These are phyloP conservation scores for Microascus cirrosus DNA, from an alignment of 2,329 filamentous ascomycete species.

Conservation along the genomic window DNA sequence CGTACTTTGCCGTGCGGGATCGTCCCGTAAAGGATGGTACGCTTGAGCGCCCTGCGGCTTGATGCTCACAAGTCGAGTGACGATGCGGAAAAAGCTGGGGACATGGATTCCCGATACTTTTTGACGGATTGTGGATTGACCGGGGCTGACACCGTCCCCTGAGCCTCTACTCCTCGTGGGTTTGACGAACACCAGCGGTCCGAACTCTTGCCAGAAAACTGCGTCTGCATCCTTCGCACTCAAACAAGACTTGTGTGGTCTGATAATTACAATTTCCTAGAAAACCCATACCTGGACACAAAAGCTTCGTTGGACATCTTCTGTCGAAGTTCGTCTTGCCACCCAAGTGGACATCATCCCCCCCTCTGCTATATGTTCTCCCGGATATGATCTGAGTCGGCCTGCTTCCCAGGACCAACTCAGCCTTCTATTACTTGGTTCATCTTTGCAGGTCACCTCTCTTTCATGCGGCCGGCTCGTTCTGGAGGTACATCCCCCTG, in stretches of 20 bases:
- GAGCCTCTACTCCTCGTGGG: not conserved
- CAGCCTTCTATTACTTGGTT: not conserved
- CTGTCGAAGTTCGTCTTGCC: not conserved
- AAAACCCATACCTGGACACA: not conserved
- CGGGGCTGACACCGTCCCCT: not conserved
- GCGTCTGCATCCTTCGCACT: not conserved
- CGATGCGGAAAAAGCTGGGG: not conserved
- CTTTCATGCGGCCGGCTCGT: constrained; percentile 1
- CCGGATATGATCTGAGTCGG: constrained; percentile 5
- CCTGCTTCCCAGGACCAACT: not conserved
- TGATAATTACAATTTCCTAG: not conserved
- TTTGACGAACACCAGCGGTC: not conserved
- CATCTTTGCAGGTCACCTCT: not conserved
- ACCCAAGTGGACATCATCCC: not conserved
- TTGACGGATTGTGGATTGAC: no score
- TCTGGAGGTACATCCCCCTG: not conserved
- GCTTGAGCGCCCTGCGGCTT: not conserved
- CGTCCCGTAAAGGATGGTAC: not conserved
- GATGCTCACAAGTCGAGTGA: not conserved
- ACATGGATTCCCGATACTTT: not conserved
- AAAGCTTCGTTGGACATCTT: not conserved
- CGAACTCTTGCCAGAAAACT: not conserved
- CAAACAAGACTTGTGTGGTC: not conserved
- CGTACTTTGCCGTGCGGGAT: constrained; percentile 3
- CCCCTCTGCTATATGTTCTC: not conserved